phyloP scores from a whole-genome alignment of 306 rosid species.

The Cicer judaicum region DNA sequence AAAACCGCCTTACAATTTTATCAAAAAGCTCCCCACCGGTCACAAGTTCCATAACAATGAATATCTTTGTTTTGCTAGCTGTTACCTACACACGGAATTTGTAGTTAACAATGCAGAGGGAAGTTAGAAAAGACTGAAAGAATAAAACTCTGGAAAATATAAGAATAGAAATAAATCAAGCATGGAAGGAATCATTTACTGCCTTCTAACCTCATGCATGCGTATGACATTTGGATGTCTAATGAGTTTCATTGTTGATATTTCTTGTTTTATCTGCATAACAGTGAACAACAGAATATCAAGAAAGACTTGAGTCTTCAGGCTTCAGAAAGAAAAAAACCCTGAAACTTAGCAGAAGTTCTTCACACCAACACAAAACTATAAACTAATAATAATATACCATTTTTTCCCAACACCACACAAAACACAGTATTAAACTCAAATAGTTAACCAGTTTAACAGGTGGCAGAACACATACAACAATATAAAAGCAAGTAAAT shows the following conservation, averaged over 20 bases:
- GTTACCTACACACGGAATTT: constrained; percentile 70
- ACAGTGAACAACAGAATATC: constrained; percentile 32
- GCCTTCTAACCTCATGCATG: constrained; percentile 81
- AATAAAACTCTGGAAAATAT: constrained; percentile 24
- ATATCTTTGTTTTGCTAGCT: constrained; percentile 96
- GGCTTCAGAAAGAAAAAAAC: constrained; percentile 12
- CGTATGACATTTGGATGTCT: constrained; percentile 95
- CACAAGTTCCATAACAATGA: constrained; percentile 88
- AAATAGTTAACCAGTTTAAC: neutral
- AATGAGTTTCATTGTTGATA: constrained; percentile 91
- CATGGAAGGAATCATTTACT: neutral
- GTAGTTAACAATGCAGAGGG: constrained; percentile 36
- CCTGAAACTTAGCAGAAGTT: constrained; percentile 17
- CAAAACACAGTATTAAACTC: neutral
- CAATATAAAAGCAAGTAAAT: neutral
- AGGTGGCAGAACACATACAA: neutral
- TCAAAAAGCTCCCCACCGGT: constrained; percentile 95
- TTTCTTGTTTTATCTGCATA: constrained; percentile 92
- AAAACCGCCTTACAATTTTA: constrained; percentile 76
- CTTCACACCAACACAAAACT: constrained; percentile 25
- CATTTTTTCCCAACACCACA: constrained; percentile 7
- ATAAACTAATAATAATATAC: constrained; percentile 8
- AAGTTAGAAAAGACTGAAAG: constrained; percentile 25
- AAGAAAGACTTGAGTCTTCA: constrained; percentile 12
- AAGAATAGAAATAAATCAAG: constrained; percentile 37